Evolutionary conservation across 441 rosid genomes (phyloP).

Genomic region (Lepidium campestre): DNA sequence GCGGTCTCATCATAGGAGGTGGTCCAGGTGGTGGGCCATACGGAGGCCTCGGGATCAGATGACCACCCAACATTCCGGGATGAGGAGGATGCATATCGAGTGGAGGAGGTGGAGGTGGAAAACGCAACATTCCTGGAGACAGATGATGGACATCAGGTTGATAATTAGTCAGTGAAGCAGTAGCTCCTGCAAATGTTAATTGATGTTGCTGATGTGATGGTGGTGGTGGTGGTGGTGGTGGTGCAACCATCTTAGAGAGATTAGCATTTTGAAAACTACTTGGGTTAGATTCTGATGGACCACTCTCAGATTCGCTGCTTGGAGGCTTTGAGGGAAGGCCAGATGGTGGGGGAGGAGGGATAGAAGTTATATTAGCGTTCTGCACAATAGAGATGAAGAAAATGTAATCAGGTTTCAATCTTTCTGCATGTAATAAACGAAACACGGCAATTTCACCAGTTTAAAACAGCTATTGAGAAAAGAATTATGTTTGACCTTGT

Average conservation of each 20-base stretch:
- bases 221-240: conserved; percentile 82
- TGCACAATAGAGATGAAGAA: conserved; percentile 21
- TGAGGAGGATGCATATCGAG: conserved; percentile 48
- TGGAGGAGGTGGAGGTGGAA: conserved; percentile 68
- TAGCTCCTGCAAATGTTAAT: conserved; percentile 41
- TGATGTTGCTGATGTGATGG: conserved; percentile 61
- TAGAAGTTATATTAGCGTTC: conserved; percentile 42
- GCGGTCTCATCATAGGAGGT: conserved; percentile 90
- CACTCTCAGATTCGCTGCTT: conserved; percentile 44
- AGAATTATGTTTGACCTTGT: conserved; percentile 33
- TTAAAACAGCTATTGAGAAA: background rate
- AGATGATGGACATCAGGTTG: conserved; percentile 47
- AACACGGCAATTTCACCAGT: background rate
- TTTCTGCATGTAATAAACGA: background rate
- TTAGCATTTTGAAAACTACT: conserved; percentile 34
- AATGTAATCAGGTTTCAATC: conserved; percentile 3
- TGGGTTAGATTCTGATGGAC: conserved; percentile 38
- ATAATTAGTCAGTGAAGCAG: conserved; percentile 34
- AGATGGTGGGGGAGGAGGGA: conserved; percentile 61
- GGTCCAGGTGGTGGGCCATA: conserved; percentile 84
- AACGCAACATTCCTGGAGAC: conserved; percentile 65
- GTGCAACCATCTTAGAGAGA: conserved; percentile 53
- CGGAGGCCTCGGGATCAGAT: conserved; percentile 72
- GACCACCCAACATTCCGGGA: conserved; percentile 58
- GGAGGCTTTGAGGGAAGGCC: conserved; percentile 43